Conservation (phyloP, 2,329 filamentous ascomycete species). For the Fusarium pseudograminearum region DNA sequence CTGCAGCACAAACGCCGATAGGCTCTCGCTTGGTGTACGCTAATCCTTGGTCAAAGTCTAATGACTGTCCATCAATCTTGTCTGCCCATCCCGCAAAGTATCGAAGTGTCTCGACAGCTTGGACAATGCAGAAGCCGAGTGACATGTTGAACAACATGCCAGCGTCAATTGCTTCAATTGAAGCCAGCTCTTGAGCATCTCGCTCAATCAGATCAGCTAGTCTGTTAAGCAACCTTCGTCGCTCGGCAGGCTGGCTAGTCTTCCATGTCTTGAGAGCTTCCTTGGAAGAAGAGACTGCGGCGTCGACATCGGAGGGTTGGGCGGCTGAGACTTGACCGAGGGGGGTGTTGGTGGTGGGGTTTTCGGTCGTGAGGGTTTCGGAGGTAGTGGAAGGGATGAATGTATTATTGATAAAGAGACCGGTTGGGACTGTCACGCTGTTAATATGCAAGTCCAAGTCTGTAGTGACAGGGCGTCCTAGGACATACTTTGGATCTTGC, state of each 20-base stretch:
- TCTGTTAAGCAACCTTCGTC: constrained; percentile 73
- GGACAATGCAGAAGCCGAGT: constrained; percentile 53
- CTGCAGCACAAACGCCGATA: constrained; percentile 75
- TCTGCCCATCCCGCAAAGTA: constrained; percentile 82
- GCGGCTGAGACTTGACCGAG: constrained; percentile 22
- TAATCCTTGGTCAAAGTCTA: constrained; percentile 77
- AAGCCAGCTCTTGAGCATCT: constrained; percentile 76
- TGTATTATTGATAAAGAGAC: constrained; percentile 31
- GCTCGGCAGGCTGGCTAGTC: constrained; percentile 66
- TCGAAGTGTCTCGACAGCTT: constrained; percentile 60
- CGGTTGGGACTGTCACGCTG: constrained; percentile 16
- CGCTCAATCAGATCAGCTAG: constrained; percentile 81
- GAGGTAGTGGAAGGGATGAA: constrained; percentile 9
- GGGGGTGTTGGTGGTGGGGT: not conserved
- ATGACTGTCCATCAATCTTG: constrained; percentile 84
- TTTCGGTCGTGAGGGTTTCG: constrained; percentile 3
- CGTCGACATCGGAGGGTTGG: constrained; percentile 66
- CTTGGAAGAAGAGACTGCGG: constrained; percentile 82
- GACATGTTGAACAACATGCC: constrained; percentile 76
- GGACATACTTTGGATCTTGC: constrained; percentile 15
- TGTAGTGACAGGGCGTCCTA: not conserved
- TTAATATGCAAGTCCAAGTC: not conserved
- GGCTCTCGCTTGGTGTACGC: constrained; percentile 82
- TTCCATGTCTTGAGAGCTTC: constrained; percentile 69
- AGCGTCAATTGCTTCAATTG: constrained; percentile 84